Evolutionary conservation across 2,329 filamentous ascomycete genomes (phyloP), one percentile per base, ranked within the genome.

Genomic region (Diplocarpon mali): DNA sequence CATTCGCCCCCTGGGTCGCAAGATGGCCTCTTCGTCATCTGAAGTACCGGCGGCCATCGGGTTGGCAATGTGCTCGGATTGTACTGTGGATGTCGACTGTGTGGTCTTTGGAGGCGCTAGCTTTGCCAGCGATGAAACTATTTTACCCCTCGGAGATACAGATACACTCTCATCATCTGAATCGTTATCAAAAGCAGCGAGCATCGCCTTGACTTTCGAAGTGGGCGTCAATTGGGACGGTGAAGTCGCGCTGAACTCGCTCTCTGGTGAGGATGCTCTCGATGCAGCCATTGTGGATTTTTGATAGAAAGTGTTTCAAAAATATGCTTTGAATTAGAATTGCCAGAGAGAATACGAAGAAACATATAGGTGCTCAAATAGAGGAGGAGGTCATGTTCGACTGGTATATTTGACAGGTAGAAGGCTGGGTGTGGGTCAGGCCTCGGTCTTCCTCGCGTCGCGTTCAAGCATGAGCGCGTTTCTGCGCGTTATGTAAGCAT

Each of bases 1-100:
- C 53, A 85, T 68, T 42, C 75, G 73, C 17, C 81, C 80, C 44
- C 73, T 71, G 0, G 82, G 82, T 36, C 68, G 67, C 2, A 71
- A 62, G 38, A 73, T 65, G 11, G 68, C 67, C 29, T 71, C 69
- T n/a, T 71, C 69, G 1, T 65, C 63, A 3, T 71, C 67, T 0
- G 61, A 30, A 17, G 31, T 35, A 1, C 49, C 35, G 5, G 34
- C 8, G 16, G 48, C 36, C 12, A 24, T 43, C 3, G 39, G 4
- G 6, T 35, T 15, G 38, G 17, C 27, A 40, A 38, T 40, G 16
- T 35, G 29, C 15, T 20, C 27, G 9, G 40, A 31, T 17, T 49
- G 38, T 30, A 48, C 43, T 13, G 24, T 20, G n/a, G 37, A 14
- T 15, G 42, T 40, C 35, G 42, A 16, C 3, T 46, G 17, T 30